A percentile compares a stretch with the other conserved stretches of the same genome.
Conservation (phyloP, 345 rosid genomes). For the Toxicodendron radicans region DNA sequence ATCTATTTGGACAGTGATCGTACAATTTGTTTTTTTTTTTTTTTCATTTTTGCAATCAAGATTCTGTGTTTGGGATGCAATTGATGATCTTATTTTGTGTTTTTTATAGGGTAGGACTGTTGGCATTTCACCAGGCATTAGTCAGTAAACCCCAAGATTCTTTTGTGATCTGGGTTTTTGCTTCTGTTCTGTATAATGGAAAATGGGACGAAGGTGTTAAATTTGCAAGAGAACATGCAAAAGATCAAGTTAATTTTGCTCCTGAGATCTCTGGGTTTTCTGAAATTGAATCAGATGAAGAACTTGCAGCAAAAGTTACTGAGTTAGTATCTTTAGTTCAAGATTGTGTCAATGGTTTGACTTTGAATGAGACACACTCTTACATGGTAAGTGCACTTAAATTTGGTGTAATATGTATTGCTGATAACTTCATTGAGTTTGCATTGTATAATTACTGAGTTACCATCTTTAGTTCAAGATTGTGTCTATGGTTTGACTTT, state of each 20-base stretch:
- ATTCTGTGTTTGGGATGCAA: constrained; percentile 8
- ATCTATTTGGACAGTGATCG: background rate
- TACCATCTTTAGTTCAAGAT: constrained; percentile 35
- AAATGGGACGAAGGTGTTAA: constrained; percentile 64
- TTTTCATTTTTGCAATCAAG: background rate
- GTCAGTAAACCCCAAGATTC: constrained; percentile 76
- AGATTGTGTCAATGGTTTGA: constrained; percentile 47
- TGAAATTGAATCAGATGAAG: constrained; percentile 48
- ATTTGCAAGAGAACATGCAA: constrained; percentile 56
- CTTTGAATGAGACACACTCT: constrained; percentile 33
- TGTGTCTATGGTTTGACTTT: constrained; percentile 42
- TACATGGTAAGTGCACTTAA: constrained; percentile 47
- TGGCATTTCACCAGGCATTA: constrained; percentile 86
- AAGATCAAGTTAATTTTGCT: constrained; percentile 32
- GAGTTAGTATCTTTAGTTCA: constrained; percentile 49
- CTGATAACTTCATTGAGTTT: background rate
- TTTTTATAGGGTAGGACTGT: constrained; percentile 68
- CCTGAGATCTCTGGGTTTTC: constrained; percentile 66
- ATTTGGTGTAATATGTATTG: background rate
- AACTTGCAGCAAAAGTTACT: constrained; percentile 60
- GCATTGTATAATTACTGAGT: background rate
- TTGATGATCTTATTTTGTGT: constrained; percentile 21
- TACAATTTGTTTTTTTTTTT: background rate
- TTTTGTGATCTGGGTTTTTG: constrained; percentile 60
- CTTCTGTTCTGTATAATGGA: constrained; percentile 69